phyloP scores from a whole-genome alignment of 2,329 filamentous ascomycete genomes.

The Fulvia fulva region DNA sequence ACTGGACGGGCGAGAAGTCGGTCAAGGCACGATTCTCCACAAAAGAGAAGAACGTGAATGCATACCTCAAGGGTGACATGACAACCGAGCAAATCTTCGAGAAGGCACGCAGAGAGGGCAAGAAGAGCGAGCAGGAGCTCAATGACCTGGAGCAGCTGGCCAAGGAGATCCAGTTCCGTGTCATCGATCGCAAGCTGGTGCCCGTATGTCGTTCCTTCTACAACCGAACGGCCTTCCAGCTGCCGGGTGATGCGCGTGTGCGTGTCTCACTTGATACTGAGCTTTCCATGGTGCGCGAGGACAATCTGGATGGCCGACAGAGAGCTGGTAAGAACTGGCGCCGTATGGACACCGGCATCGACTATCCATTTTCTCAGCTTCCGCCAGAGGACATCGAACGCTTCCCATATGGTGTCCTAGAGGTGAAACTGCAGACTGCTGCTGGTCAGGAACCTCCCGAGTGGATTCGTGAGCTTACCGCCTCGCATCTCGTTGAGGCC shows the following conservation, averaged over 20 bases:
- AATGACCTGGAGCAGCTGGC: conserved; percentile 86
- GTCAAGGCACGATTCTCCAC: conserved; percentile 93
- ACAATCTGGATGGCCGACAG: conserved; percentile 78
- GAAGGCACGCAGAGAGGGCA: conserved; percentile 91
- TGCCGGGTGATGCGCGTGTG: conserved; percentile 91
- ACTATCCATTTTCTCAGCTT: conserved; percentile 88
- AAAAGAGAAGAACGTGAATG: conserved; percentile 97
- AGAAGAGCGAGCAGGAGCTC: conserved; percentile 89
- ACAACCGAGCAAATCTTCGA: conserved; percentile 89
- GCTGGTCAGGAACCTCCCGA: conserved; percentile 90
- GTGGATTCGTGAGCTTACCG: conserved; percentile 91
- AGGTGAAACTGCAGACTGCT: conserved; percentile 97
- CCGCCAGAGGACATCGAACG: conserved; percentile 79
- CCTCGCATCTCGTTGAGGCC: conserved; percentile 94
- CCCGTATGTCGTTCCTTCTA: conserved; percentile 96
- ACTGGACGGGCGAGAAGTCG: conserved; percentile 98
- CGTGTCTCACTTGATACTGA: conserved; percentile 97
- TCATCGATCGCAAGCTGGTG: conserved; percentile 78
- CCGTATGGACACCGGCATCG: conserved; percentile 94
- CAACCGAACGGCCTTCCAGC: conserved; percentile 95
- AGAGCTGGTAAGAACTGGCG: conserved; percentile 89
- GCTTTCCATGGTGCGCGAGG: conserved; percentile 89
- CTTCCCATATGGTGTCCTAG: conserved; percentile 93
- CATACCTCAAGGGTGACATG: conserved; percentile 78
- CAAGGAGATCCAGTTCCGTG: conserved; percentile 87